phyloP scores from a whole-genome alignment of 2,329 filamentous ascomycete genomes.

The Conoideocrella luteorostrata region DNA sequence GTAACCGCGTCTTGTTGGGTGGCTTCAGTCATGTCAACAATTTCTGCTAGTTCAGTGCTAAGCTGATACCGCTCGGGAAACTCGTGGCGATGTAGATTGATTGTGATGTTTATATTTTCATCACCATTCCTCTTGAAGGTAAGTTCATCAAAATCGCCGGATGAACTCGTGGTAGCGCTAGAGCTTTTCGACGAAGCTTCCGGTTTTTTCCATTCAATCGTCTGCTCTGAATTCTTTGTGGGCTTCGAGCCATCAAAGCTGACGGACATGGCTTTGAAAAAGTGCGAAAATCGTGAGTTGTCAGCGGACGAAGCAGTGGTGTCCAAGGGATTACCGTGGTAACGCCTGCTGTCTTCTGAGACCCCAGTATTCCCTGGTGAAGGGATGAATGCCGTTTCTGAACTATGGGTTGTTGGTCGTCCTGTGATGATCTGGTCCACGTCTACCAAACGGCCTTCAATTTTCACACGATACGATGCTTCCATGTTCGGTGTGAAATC shows the following conservation, averaged over 20 bases:
- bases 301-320: slow-evolving; percentile 16
- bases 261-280: slow-evolving; percentile 74
- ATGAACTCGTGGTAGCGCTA: slow-evolving; percentile 37
- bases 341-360: slow-evolving; percentile 25
- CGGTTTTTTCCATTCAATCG: slow-evolving; percentile 84
- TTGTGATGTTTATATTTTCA: slow-evolving; percentile 84
- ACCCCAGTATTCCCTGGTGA: background rate
- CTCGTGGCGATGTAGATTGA: slow-evolving; percentile 81
- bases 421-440: slow-evolving; percentile 41
- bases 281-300: slow-evolving; percentile 62
- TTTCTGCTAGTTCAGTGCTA: slow-evolving; percentile 70
- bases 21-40: slow-evolving; percentile 81
- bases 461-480: slow-evolving; percentile 82
- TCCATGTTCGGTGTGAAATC: slow-evolving; percentile 74
- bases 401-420: background rate
- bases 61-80: slow-evolving; percentile 77
- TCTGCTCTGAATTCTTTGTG: slow-evolving; percentile 48
- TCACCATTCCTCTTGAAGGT: slow-evolving; percentile 89
- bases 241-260: slow-evolving; percentile 61
- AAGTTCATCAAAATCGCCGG: slow-evolving; percentile 80
- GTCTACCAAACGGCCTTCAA: slow-evolving; percentile 79
- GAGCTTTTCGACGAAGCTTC: slow-evolving; percentile 45
- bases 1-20: slow-evolving; percentile 83
- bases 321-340: slow-evolving; percentile 40
- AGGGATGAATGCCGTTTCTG: background rate